Base-by-base conservation (phyloP, 352 stramenopile species). In the Globisporangium radiosum region DNA sequence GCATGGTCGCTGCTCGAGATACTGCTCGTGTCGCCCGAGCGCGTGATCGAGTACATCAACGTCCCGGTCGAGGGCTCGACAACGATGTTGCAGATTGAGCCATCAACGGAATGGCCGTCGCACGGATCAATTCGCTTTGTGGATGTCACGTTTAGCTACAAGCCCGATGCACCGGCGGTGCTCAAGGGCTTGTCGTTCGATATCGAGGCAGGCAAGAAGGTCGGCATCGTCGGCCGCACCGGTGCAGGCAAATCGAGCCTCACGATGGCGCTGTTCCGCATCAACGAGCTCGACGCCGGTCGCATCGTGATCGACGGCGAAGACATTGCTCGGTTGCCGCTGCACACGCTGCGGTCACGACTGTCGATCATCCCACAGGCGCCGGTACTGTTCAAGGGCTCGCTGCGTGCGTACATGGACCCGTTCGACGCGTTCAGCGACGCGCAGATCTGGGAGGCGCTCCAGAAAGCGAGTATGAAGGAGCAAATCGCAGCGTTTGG, bases 341-440 rank as follows among this genome's bases (percentile, higher is more conserved):
- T 98, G 17, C 64, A 70, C 13, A 71, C 87, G 50, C 70, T 97
- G 13, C 76, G 89, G 43, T 60, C 80, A 25, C 75, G 38, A 13
- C 79, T 37, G 69, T 68, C 43, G 42, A 86, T 47, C 17, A 70
- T 52, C 43, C 88, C 94, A 14, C 94, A 98, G 69, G 96, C 63
- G 50, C 92, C 90, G 0, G 86, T 98, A 13, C 67, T 98, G 15
- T 95, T 98, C 63, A 74, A 78, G 15, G 91, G 79, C 9, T 88
- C 88, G 17, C 49, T 99, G 14, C 71, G 89, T 13, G 64, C 79
- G 40, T 96, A 92, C 57, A 52, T 98, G 6, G 91, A 98, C 69
- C 93, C 90, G 13, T 97, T 95, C 59, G 57, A 70, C 15, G 63
- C 89, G 36, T 93, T 77, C 64, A 62, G 47, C 15, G 84, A 96